These are phyloP conservation scores for Chlorencoelia australis DNA, from an alignment of 2,329 filamentous ascomycete species.

Conservation along the genomic window DNA sequence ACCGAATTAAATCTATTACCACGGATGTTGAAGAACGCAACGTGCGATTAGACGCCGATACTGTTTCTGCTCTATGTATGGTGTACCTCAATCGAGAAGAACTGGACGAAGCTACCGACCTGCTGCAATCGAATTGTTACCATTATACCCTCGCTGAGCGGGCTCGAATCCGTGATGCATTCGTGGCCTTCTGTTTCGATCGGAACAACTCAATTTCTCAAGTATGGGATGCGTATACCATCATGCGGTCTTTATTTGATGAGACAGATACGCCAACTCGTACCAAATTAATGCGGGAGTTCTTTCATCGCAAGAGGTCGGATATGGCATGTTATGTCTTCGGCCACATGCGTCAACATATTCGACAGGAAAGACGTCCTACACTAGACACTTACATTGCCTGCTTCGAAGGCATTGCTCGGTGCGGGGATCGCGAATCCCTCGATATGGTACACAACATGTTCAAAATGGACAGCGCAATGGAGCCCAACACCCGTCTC, in stretches of 20 bases:
- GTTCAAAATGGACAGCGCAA: slow-evolving; percentile 79
- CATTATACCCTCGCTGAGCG: slow-evolving; percentile 63
- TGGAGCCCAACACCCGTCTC: slow-evolving; percentile 66
- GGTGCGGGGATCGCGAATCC: slow-evolving; percentile 48
- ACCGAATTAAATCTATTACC: slow-evolving; percentile 62
- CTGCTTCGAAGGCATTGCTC: slow-evolving; percentile 67
- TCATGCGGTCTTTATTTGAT: slow-evolving; percentile 54
- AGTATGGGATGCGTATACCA: slow-evolving; percentile 55
- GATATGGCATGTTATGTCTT: slow-evolving; percentile 86
- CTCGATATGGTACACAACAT: slow-evolving; percentile 79
- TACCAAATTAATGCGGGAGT: slow-evolving; percentile 66
- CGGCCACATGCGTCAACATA: slow-evolving; percentile 82
- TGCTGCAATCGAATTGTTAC: slow-evolving; percentile 66
- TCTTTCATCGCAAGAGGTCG: slow-evolving; percentile 66
- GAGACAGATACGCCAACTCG: slow-evolving; percentile 57
- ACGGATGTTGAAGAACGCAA: slow-evolving; percentile 62
- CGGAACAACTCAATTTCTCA: slow-evolving; percentile 49
- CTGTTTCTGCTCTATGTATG: slow-evolving; percentile 62
- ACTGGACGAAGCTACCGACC: slow-evolving; percentile 67
- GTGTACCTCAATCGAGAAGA: slow-evolving; percentile 69
- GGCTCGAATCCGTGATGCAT: slow-evolving; percentile 50
- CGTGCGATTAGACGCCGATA: slow-evolving; percentile 60
- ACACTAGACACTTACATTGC: slow-evolving; percentile 64
- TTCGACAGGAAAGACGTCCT: slow-evolving; percentile 52
- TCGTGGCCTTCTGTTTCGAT: slow-evolving; percentile 61